Base-by-base conservation (phyloP, 257 asterid species). In the Solanum okadae region DNA sequence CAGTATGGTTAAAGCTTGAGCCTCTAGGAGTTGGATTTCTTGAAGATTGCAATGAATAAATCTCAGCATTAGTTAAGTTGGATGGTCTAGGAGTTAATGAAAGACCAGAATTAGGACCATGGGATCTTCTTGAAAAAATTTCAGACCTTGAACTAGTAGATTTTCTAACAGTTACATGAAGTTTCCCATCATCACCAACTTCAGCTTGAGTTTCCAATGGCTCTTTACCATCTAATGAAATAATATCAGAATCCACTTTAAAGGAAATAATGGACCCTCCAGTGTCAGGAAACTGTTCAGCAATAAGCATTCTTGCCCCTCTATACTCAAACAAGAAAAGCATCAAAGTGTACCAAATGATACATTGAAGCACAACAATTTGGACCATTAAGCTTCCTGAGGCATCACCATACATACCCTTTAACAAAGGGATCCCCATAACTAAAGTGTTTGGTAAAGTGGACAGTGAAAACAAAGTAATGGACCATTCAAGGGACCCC, bases 11-110 rank as follows among this genome's bases (percentile, higher is more conserved):
- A 82, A 92, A 91, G 27, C 93, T 92, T 8, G 94, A 92, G 8
- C 92, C 93, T 87, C 94, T 92, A 4, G 94, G 94, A 63, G 94
- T 92, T 68, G 94, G 94, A 83, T 92, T 92, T 87, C 94, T 91
- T 46, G 94, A 92, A 13, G 93, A 91, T 49, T 92, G 94, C n/a
- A 92, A 88, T 8, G 94, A 92, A 34, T 92, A 92, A 68, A 92
- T 92, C 92, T 92, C 94, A 5, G 93, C 93, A 88, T 92, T 92
- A 5, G 94, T 91, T 88, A 92, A 59, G 75, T 92, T 92, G 87
- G 94, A 92, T 65, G 93, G 93, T 79, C 94, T 91, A 6, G 94
- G 94, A 0, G 94, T 92, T 86, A 92, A 87, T 10, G 94, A 92
- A 68, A 92, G 86, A 16, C 93, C 93, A 83, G 94, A 91, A 33